Base-by-base conservation (phyloP, 805 yeast genomes). In the Osmozyma mogii region DNA sequence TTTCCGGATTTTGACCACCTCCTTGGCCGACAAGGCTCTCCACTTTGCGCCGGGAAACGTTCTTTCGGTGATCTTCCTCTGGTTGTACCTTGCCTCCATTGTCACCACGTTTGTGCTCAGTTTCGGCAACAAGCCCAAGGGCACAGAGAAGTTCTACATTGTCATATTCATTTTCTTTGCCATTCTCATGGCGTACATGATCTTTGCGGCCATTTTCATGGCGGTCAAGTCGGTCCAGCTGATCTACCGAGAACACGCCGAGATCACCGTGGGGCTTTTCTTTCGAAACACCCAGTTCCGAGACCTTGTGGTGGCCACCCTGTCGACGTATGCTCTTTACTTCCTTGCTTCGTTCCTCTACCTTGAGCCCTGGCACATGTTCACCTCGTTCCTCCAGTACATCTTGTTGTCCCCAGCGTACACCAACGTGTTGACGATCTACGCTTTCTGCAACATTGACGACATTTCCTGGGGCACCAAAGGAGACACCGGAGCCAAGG, bases 401-500 rank as follows among this genome's bases (percentile, higher is more conserved):
- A 58, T 69, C 37, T 58, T 70, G 45, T 53, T 70, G 28, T 65
- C 71, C 17, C 75, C 76, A 4, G 58, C 70, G n/a, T 70, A 68
- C 45, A 59, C 68, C 37, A 70, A 70, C 38, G 72, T 77, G 22
- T 56, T 77, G 45, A 75, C 73, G 47, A 78, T 76, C 28, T 76
- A 74, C 50, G 80, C 83, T 1, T 76, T 77, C 49, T 76, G 81
- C 58, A 76, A 76, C 52, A 73, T 77, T 58, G 82, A 76, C 47
- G 83, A 76, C 53, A 71, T 76, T 27, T 76, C 83, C 2, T 76
- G 83, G 83, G 83, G 83, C 35, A 76, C 83, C n/a, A 76, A 77
- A 50, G 25, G 25, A 14, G 25, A 22, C 9, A n/a, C 14, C 15
- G 25, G 15, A 5, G 25, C 25, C 5, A 5, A 14, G 6, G 15